Base-by-base conservation (phyloP, 164 flowering plant genomes). In the Vitis rotundifolia region DNA sequence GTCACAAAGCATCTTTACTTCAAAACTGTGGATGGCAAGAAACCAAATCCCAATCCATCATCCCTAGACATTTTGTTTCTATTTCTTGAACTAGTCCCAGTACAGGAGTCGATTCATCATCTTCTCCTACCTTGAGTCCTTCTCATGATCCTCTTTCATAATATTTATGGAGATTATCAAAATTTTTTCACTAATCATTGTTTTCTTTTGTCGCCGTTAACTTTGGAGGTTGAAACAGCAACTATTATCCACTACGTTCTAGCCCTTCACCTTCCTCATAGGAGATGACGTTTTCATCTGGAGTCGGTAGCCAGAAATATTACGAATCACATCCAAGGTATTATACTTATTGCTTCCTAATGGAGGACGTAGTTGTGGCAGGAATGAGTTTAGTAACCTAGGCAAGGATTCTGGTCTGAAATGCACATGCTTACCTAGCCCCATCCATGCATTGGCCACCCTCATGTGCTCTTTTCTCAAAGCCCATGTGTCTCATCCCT, bases 141-240 rank as follows among this genome's bases (percentile, higher is more conserved):
- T 80, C 71, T 67, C 85, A 73, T 11, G 73, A 68, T 73, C 73
- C 79, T 68, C 76, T 80, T 26, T n/a, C 69, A 9, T 85, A 77
- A 10, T 73, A 75, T 78, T 80, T 85, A 3, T 67, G 87, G 15
- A 86, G 93, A 64, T 61, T 91, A 50, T 83, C 94, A 1, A 92
- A 92, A 73, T 75, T 75, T 73, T 84, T 85, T 71, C 87, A 92
- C 6, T 73, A 86, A 13, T 81, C 89, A 3, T 69, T 91, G 74
- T 67, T 84, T 71, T 57, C 87, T 52, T 67, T 88, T 54, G 44
- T 73, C 62, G 87, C 79, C 49, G 49, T 82, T 18, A 91, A 84
- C 14, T 16, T 82, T 78, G 89, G 79, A 62, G 80, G 82, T 14
- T 81, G 71, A 55, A 73, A 72, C 69, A 77, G 77, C 67, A 76